phyloP scores from a whole-genome alignment of 371 early-diverging fungal genomes.

The Rhizomucor miehei region DNA sequence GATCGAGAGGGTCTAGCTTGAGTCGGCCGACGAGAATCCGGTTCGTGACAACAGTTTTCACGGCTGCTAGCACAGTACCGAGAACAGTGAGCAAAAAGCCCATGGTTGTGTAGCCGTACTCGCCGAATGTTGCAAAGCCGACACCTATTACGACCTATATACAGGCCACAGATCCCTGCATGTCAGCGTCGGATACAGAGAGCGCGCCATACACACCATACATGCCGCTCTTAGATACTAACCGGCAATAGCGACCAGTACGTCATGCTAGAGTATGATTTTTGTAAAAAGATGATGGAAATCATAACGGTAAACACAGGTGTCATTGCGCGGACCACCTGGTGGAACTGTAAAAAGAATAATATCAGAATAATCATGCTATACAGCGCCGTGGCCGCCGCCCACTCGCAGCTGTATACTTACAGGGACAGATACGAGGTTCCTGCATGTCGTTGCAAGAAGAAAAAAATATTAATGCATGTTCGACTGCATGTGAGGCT shows the following conservation, averaged over 20 bases:
- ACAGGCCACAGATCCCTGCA: no score
- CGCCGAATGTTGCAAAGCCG: slow-evolving; percentile 80
- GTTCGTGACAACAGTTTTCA: slow-evolving; percentile 87
- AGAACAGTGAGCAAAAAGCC: slow-evolving; percentile 81
- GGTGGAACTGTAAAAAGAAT: slow-evolving; percentile 67
- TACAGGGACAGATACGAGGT: slow-evolving; percentile 24
- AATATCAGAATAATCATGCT: neutral
- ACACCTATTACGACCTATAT: slow-evolving; percentile 74
- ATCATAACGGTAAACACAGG: slow-evolving; percentile 80
- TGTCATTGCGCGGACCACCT: slow-evolving; percentile 85
- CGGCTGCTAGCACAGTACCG: slow-evolving; percentile 78
- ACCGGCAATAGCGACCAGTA: slow-evolving; percentile 67
- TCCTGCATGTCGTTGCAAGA: slow-evolving; percentile 13
- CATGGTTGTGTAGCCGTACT: slow-evolving; percentile 71
- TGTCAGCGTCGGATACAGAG: no score
- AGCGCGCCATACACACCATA: neutral
- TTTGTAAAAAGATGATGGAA: slow-evolving; percentile 56
- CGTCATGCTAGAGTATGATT: slow-evolving; percentile 55
- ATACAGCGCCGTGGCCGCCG: no score
- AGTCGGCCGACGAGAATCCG: slow-evolving; percentile 76
- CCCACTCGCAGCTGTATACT: no score
- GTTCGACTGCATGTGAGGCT: neutral
- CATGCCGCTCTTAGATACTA: slow-evolving; percentile 9
- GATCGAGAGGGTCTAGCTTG: slow-evolving; percentile 80
- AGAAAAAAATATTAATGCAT: slow-evolving; percentile 1